phyloP scores from a whole-genome alignment of 768 basidiomycete genomes.

The Termitomyces heimii region DNA sequence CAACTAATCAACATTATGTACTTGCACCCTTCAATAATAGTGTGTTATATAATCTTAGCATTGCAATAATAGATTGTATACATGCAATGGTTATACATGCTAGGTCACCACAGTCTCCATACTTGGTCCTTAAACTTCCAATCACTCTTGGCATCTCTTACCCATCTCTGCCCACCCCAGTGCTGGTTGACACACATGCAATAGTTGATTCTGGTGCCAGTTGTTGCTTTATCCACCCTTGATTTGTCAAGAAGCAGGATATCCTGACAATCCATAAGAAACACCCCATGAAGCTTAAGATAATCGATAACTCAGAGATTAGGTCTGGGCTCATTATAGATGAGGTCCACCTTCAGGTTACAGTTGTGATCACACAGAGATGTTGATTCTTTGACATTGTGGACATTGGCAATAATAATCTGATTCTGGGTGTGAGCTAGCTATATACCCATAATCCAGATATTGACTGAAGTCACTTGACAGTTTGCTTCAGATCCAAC shows the following conservation, averaged over 20 bases:
- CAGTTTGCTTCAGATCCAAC: neutral
- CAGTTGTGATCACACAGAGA: neutral
- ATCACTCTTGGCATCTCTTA: neutral
- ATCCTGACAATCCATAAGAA: no score
- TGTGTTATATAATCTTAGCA: no score
- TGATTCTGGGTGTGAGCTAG: neutral
- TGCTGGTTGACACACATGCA: neutral
- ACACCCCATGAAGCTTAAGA: no score
- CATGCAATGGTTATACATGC: no score
- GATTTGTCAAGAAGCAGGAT: neutral
- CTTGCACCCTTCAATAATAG: no score
- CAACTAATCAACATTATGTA: no score
- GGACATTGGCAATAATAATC: neutral
- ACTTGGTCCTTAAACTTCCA: no score
- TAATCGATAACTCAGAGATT: no score
- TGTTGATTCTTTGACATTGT: neutral
- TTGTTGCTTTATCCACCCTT: neutral
- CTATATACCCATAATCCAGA: neutral
- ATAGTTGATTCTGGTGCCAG: neutral
- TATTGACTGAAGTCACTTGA: neutral
- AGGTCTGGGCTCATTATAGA: neutral
- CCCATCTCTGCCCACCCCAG: neutral
- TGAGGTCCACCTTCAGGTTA: neutral
- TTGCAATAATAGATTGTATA: no score
- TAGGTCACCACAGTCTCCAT: no score